Conservation (phyloP, 441 rosid genomes). For the Geranium incanum region DNA sequence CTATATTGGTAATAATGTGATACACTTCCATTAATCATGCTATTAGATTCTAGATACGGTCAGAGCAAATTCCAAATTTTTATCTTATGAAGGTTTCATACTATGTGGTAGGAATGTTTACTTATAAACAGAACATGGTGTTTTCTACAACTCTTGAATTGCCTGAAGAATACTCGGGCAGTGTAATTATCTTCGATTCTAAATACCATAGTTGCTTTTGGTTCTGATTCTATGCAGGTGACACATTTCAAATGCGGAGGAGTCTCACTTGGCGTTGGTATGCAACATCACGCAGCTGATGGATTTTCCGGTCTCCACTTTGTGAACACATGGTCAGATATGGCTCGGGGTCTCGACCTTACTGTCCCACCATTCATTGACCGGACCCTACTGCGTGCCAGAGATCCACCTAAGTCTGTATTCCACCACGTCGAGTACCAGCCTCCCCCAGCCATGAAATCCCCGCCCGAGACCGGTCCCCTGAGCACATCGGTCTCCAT, state of each 20-base stretch:
- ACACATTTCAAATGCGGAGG: slow-evolving; percentile 94
- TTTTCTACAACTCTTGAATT: slow-evolving; percentile 14
- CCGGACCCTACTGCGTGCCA: slow-evolving; percentile 71
- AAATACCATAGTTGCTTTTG: slow-evolving; percentile 37
- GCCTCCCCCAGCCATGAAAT: slow-evolving; percentile 64
- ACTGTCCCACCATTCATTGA: slow-evolving; percentile 75
- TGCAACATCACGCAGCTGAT: slow-evolving; percentile 94
- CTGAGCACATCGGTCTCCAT: slow-evolving; percentile 55
- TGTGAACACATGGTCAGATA: slow-evolving; percentile 85
- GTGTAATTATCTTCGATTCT: background rate
- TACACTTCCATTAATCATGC: too few relatives aligned
- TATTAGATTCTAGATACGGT: too few relatives aligned
- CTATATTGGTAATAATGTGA: too few relatives aligned
- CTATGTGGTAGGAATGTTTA: too few relatives aligned
- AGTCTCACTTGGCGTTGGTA: slow-evolving; percentile 90
- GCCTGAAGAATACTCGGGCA: slow-evolving; percentile 17
- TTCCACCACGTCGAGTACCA: slow-evolving; percentile 67
- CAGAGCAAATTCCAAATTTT: too few relatives aligned
- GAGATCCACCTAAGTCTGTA: slow-evolving; percentile 75
- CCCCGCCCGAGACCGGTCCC: slow-evolving; percentile 28
- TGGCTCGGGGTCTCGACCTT: slow-evolving; percentile 81
- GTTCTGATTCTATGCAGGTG: slow-evolving; percentile 28
- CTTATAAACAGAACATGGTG: background rate
- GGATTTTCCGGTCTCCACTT: slow-evolving; percentile 95
- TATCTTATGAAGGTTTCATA: too few relatives aligned